These are phyloP conservation scores for Claviceps lovelessii DNA, from an alignment of 2,329 filamentous ascomycete genomes.

Conservation along the genomic window DNA sequence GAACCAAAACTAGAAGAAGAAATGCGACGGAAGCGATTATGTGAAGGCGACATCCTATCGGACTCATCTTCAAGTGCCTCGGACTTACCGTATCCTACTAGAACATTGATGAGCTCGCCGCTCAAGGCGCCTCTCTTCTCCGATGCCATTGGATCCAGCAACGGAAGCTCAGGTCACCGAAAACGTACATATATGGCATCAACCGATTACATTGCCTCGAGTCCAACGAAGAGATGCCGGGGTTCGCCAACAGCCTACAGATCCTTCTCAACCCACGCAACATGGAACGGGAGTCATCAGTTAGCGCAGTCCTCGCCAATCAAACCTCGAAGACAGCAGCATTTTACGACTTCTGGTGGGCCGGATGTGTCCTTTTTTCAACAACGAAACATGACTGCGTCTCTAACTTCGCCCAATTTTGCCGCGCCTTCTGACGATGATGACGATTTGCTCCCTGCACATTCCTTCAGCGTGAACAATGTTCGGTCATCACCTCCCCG, in stretches of 20 bases:
- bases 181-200: constrained; percentile 49
- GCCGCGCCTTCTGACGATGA: constrained; percentile 61
- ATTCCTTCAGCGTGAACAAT: constrained; percentile 54
- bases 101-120: constrained; percentile 67
- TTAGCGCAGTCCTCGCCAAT: constrained; percentile 78
- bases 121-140: constrained; percentile 74
- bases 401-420: constrained; percentile 45
- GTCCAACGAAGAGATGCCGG: constrained; percentile 56
- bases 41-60: constrained; percentile 61
- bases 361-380: constrained; percentile 70
- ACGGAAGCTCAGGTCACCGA: constrained; percentile 49
- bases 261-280: constrained; percentile 38
- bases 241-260: constrained; percentile 44
- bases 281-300: constrained; percentile 66
- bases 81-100: constrained; percentile 55
- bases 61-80: constrained; percentile 79
- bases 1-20: constrained; percentile 73
- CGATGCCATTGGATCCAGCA: constrained; percentile 61
- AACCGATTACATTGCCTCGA: constrained; percentile 41
- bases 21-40: constrained; percentile 56
- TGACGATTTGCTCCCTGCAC: constrained; percentile 62
- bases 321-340: constrained; percentile 58
- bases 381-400: constrained; percentile 51
- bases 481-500: constrained; percentile 69
- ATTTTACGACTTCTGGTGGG: constrained; percentile 57